These are phyloP conservation scores for Alternaria incomplexa DNA, from an alignment of 2,329 filamentous ascomycete species.

Conservation along the genomic window DNA sequence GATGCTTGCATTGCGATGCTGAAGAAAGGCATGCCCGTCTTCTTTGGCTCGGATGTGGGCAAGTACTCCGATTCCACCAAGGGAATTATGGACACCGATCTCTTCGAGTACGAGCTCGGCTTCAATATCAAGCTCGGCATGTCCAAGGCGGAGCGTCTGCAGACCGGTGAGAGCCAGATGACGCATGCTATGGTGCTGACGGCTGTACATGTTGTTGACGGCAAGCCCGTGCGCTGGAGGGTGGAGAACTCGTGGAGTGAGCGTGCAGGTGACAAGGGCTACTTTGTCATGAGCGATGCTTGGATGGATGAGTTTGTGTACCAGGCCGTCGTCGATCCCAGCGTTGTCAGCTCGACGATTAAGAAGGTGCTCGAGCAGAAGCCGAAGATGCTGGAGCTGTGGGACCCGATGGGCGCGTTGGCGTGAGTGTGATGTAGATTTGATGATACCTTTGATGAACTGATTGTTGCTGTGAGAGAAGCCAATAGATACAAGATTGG, in stretches of 20 bases:
- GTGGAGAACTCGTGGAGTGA: conserved; percentile 88
- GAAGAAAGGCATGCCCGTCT: conserved; percentile 77
- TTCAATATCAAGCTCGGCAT: conserved; percentile 77
- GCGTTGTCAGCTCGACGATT: conserved; percentile 64
- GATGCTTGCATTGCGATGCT: conserved; percentile 77
- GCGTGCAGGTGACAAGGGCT: conserved; percentile 73
- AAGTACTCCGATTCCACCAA: conserved; percentile 72
- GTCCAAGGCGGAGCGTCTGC: conserved; percentile 76
- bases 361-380: conserved; percentile 73
- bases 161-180: conserved; percentile 79
- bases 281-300: conserved; percentile 86
- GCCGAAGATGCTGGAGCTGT: conserved; percentile 67
- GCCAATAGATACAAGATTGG: rapidly evolving
- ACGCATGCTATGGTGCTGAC: conserved; percentile 94
- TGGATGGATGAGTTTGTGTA: conserved; percentile 74
- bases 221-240: conserved; percentile 75
- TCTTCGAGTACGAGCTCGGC: conserved; percentile 83
- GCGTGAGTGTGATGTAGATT: conserved; percentile 50
- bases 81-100: conserved; percentile 80
- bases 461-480: background rate
- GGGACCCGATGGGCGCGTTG: conserved; percentile 81
- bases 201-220: conserved; percentile 76
- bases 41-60: conserved; percentile 89
- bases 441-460: background rate
- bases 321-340: conserved; percentile 82